Evolutionary conservation across 1,284 basidiomycete species (phyloP).

Genomic region (Stygiomarasmius scandens): DNA sequence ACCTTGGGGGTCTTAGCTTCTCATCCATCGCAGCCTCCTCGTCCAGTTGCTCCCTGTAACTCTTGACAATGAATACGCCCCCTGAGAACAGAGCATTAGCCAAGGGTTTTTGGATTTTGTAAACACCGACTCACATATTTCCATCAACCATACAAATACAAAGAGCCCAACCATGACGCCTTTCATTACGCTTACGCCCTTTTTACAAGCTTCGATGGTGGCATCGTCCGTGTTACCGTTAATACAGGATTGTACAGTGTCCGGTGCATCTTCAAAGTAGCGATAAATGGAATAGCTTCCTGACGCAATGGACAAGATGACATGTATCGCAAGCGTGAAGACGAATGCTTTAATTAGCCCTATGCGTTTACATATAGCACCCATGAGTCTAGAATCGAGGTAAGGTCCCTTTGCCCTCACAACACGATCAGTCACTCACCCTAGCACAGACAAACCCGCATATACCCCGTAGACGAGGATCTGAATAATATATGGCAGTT

Average conservation of each 20-base stretch:
- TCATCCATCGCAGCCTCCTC: constrained; percentile 13
- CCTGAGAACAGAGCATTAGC: constrained; percentile 26
- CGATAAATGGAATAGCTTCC: constrained; percentile 44
- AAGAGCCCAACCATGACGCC: constrained; percentile 41
- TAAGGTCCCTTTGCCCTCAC: too few species aligned
- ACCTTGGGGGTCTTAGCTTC: not conserved
- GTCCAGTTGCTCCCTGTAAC: constrained; percentile 16
- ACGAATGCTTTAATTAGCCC: constrained; percentile 41
- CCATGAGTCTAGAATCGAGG: constrained; percentile 34
- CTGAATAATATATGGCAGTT: constrained; percentile 39
- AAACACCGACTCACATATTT: constrained; percentile 39
- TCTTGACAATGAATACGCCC: constrained; percentile 43
- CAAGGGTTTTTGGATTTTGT: not conserved
- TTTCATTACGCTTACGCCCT: constrained; percentile 40
- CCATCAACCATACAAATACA: constrained; percentile 44
- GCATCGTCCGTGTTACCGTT: constrained; percentile 28
- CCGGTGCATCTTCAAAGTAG: constrained; percentile 39
- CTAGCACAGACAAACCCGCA: constrained; percentile 43
- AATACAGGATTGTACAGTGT: constrained; percentile 38
- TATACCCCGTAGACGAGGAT: constrained; percentile 41
- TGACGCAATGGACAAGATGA: constrained; percentile 43
- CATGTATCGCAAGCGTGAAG: constrained; percentile 38
- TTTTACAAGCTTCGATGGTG: constrained; percentile 33
- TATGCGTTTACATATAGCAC: constrained; percentile 40
- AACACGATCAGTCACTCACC: too few species aligned